Percentiles rank a stretch among this genome's conserved stretches.
phyloP scores from a whole-genome alignment of 192 early-diverging fungal species.

The Backusella australiensis region DNA sequence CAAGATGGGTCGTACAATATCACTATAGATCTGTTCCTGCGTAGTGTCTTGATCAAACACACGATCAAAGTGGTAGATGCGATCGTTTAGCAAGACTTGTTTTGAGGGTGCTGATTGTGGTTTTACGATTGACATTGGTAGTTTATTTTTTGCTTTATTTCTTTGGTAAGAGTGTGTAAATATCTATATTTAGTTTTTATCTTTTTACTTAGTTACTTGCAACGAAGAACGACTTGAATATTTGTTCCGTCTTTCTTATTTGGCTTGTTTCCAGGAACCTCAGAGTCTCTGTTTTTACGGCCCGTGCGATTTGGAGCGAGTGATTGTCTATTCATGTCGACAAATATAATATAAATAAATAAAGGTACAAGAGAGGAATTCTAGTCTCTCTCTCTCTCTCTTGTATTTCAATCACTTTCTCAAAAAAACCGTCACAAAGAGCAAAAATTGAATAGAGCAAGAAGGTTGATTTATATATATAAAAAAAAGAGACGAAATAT shows the following conservation, averaged over 20 bases:
- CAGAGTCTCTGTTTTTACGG: not conserved
- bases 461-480: not conserved
- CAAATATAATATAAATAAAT: not conserved
- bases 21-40: constrained; percentile 81
- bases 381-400: too few relatives aligned
- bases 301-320: not conserved
- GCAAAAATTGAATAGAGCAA: not conserved
- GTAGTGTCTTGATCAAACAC: constrained; percentile 77
- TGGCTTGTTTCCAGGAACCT: not conserved
- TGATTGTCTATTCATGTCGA: not conserved
- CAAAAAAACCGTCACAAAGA: too few relatives aligned
- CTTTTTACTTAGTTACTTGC: constrained; percentile 50
- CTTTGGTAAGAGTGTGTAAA: not conserved
- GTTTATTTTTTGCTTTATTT: constrained; percentile 24
- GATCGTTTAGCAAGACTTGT: constrained; percentile 55
- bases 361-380: not conserved
- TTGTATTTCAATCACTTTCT: too few relatives aligned
- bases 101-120: constrained; percentile 58
- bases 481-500: not conserved
- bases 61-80: constrained; percentile 86
- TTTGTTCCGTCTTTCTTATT: constrained; percentile 60
- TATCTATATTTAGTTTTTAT: not conserved
- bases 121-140: constrained; percentile 51
- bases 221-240: constrained; percentile 80
- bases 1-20: constrained; percentile 78